Evolutionary conservation across 2,329 filamentous ascomycete genomes (phyloP), one percentile per base, ranked within the genome.

Genomic region (Lasiodiplodia citricola): DNA sequence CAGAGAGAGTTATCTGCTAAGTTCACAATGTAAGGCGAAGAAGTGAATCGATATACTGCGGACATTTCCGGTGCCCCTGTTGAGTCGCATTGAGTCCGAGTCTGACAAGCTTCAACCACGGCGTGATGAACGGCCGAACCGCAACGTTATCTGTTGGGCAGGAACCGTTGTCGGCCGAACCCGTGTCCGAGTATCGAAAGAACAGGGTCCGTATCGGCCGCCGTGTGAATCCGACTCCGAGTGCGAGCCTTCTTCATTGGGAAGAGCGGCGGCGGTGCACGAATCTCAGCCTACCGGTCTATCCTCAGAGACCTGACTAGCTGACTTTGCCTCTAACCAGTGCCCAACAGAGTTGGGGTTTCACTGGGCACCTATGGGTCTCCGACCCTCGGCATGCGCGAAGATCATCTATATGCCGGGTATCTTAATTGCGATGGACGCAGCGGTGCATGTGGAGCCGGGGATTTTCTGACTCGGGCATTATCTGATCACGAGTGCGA

Each of bases 391-490:
- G 51, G 37, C 37, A 23, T 11, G 55, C 10, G 23, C n/a, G 41
- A 4, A 18, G 58, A 63, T 63, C 41, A 21, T 16, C 28, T 35
- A 63, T 63, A 63, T 63, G 58, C 58, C 58, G 58, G 41, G 41
- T 35, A 35, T 37, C 1, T 51, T 51, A 37, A 63, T 50, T 51
- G 44, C n/a, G 41, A 51, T 44, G 56, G n/a, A 60, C 56, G 37
- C 23, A 2, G 31, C 7, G 14, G 44, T 4, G 41, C 31, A 51
- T 51, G 58, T 28, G 58, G 41, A 63, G 41, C 14, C 16, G 10
- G 7, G 11, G 31, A 10, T 28, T 37, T 16, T 23, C 41, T 63
- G 44, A 63, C 58, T 51, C 41, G 16, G n/a, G 35, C 16, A 13
- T 37, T 51, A 63, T 63, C 58, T 51, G 58, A 37, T 51, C 11